phyloP scores from a whole-genome alignment of 148 eudicot species.

The Rhododendron ovatum region DNA sequence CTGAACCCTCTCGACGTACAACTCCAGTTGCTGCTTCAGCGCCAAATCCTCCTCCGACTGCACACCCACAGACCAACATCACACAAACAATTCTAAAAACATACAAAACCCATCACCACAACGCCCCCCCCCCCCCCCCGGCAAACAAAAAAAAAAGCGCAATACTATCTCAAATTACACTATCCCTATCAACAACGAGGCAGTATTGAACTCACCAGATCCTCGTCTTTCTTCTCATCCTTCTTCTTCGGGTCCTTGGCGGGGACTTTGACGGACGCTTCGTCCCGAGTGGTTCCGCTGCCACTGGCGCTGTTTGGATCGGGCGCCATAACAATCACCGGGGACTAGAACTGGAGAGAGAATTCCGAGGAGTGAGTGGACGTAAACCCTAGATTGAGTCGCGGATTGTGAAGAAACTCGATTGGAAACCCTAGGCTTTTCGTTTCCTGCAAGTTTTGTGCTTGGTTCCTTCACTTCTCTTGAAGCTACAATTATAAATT shows the following conservation, averaged over 20 bases:
- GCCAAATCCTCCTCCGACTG: slow-evolving; percentile 98
- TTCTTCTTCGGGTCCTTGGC: slow-evolving; percentile 31
- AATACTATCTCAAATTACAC: background rate
- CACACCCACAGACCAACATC: slow-evolving; percentile 8
- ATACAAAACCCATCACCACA: background rate
- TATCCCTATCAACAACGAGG: background rate
- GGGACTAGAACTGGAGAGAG: background rate
- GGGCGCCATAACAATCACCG: background rate
- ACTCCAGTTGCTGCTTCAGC: slow-evolving; percentile 79
- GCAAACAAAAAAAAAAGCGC: background rate
- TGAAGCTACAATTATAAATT: background rate
- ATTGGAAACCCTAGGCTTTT: background rate
- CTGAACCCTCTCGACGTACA: slow-evolving; percentile 84
- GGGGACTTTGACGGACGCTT: slow-evolving; percentile 24
- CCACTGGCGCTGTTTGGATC: slow-evolving; percentile 22
- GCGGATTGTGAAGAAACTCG: background rate
- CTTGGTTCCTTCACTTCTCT: background rate
- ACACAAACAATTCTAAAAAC: slow-evolving; percentile 3
- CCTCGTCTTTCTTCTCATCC: slow-evolving; percentile 21
- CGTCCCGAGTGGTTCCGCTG: slow-evolving; percentile 25
- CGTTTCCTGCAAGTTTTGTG: background rate
- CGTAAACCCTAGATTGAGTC: slow-evolving; percentile 2
- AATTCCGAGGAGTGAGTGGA: background rate
- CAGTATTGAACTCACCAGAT: slow-evolving; percentile 17
- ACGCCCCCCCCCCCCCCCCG: no score